phyloP scores from a whole-genome alignment of 768 basidiomycete genomes.

The Mycena amicta region DNA sequence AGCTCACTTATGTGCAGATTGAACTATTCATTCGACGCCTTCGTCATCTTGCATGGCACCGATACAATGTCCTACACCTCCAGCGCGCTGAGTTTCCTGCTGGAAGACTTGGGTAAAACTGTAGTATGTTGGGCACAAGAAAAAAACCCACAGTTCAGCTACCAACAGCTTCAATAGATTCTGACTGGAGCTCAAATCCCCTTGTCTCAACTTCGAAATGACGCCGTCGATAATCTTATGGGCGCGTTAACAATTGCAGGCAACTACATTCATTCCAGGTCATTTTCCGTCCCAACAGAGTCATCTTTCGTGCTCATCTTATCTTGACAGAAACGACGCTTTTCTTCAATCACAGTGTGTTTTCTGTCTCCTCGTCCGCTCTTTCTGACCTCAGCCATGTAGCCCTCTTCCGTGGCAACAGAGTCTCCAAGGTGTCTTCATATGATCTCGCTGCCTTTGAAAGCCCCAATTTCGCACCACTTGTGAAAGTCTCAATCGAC shows the following conservation, averaged over 20 bases:
- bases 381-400: too few relatives aligned
- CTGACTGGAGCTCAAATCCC: conserved; percentile 94
- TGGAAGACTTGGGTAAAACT: conserved; percentile 92
- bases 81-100: conserved; percentile 85
- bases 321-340: conserved; percentile 73
- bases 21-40: conserved; percentile 91
- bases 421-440: conserved; percentile 81
- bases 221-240: conserved; percentile 91
- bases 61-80: conserved; percentile 92
- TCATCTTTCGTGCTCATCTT: too few relatives aligned
- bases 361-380: background rate
- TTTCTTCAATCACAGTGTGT: conserved; percentile 79
- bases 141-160: too few relatives aligned
- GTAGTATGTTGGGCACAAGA: conserved; percentile 60
- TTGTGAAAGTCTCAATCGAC: conserved; percentile 92
- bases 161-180: conserved; percentile 54
- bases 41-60: conserved; percentile 88
- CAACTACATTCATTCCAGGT: conserved; percentile 91
- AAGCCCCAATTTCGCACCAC: conserved; percentile 81
- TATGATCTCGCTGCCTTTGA: conserved; percentile 82
- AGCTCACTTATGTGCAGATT: conserved; percentile 37
- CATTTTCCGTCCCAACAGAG: too few relatives aligned
- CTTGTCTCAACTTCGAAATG: conserved; percentile 87
- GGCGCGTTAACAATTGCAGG: conserved; percentile 89
- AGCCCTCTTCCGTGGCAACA: conserved; percentile 79